Conservation (phyloP, 192 early-diverging fungal species). For the Chytriomyces sp. region DNA sequence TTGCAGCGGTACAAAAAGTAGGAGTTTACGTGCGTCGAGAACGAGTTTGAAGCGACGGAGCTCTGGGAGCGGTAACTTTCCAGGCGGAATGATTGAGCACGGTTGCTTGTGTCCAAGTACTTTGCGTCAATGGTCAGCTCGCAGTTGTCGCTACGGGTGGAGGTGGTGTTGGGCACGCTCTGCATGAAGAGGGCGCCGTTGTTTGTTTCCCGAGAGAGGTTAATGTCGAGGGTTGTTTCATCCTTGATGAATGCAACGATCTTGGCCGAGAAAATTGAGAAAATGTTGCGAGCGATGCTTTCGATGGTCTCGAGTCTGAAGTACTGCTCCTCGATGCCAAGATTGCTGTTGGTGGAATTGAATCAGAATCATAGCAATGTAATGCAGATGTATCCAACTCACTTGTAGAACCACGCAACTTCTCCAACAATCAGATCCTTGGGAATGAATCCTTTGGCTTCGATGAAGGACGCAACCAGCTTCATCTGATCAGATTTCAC, state of each 20-base stretch:
- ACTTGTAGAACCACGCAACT: conserved; percentile 96
- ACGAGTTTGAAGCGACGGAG: conserved; percentile 75
- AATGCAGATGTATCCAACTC: conserved; percentile 29
- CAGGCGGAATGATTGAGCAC: conserved; percentile 82
- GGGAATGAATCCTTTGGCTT: conserved; percentile 87
- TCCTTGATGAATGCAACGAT: conserved; percentile 90
- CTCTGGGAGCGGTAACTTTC: conserved; percentile 95
- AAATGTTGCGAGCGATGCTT: conserved; percentile 90
- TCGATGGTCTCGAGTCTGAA: conserved; percentile 89
- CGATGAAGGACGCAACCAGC: conserved; percentile 79
- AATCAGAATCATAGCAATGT: neutral
- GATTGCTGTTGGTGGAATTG: conserved; percentile 63
- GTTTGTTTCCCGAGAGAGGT: conserved; percentile 87
- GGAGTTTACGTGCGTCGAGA: conserved; percentile 85
- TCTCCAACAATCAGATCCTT: conserved; percentile 85
- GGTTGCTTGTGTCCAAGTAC: conserved; percentile 78
- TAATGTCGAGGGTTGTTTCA: conserved; percentile 78
- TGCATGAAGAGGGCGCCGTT: conserved; percentile 94
- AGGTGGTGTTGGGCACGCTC: neutral
- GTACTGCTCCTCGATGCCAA: conserved; percentile 98
- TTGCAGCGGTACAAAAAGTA: conserved; percentile 91
- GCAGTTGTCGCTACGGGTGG: neutral
- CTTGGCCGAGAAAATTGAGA: conserved; percentile 94
- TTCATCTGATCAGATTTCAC: conserved; percentile 86
- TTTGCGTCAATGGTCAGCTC: conserved; percentile 76